Percentiles rank a stretch among this genome's conserved stretches.
Evolutionary conservation across 192 early-diverging fungal genomes (phyloP).

Genomic region (Helicostylum pulchrum): DNA sequence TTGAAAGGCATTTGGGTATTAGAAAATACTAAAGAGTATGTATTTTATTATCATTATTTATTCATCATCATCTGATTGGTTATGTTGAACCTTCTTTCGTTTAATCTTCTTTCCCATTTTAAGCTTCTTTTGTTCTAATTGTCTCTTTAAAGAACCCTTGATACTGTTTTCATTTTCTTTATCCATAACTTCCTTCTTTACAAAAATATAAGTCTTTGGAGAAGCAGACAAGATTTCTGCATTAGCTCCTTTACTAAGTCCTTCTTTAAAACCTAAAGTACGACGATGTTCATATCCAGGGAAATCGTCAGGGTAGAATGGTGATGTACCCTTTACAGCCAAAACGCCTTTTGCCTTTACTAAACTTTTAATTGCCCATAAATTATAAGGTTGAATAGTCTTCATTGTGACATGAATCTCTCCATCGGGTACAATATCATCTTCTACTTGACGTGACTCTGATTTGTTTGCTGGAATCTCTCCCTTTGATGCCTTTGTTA

Average conservation of each 20-base stretch:
- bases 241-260: slow-evolving; percentile 69
- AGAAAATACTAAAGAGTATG: too few relatives aligned
- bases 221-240: slow-evolving; percentile 69
- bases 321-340: slow-evolving; percentile 45
- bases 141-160: slow-evolving; percentile 14
- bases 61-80: slow-evolving; percentile 8
- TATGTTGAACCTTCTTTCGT: neutral
- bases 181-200: slow-evolving; percentile 46
- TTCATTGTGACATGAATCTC: slow-evolving; percentile 88
- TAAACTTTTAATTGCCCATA: slow-evolving; percentile 80
- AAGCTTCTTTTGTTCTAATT: neutral
- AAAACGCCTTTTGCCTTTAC: slow-evolving; percentile 66
- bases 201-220: slow-evolving; percentile 73
- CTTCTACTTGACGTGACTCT: slow-evolving; percentile 3
- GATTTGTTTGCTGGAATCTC: neutral
- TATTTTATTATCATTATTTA: neutral
- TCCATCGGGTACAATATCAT: slow-evolving; percentile 23
- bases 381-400: slow-evolving; percentile 78
- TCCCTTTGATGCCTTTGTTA: slow-evolving; percentile 32
- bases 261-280: slow-evolving; percentile 91
- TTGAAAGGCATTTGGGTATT: neutral
- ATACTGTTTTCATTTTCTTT: slow-evolving; percentile 36
- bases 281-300: slow-evolving; percentile 90
- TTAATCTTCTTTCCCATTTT: slow-evolving; percentile 15
- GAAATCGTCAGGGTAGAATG: slow-evolving; percentile 68